Base-by-base conservation (phyloP, 23 red algal species). In the Gracilaria gracilis region DNA sequence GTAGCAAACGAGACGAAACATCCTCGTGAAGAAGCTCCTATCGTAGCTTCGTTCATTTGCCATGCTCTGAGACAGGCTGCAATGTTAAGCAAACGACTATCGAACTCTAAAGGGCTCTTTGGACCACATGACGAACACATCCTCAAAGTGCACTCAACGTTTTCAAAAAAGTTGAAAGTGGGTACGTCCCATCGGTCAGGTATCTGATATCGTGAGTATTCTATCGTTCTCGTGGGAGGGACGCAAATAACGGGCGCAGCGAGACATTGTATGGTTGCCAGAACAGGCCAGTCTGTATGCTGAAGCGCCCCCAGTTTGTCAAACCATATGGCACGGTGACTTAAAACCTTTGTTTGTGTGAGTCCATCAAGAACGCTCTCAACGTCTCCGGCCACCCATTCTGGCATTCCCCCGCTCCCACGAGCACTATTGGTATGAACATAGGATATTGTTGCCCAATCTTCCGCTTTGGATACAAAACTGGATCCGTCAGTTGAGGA, bases 201-300 rank as follows among this genome's bases (percentile, higher is more conserved):
- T 75, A 88, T 88, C 46, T 88, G 84, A 57, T 88, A 88, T 29
- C 84, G 33, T 20, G 84, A 88, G 71, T 88, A 88, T 40, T 88
- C 84, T 62, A 88, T 75, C 29, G 84, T 88, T 76, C 84, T 75
- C 40, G 84, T 88, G 1, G 84, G 84, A 55, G 70, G 84, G 19
- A 88, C 84, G 51, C 84, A 88, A 75, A 88, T 88, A 25, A 88
- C 84, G 4, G 84, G 84, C 20, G 53, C 65, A 35, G 84, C 67
- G 9, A 88, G 49, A 64, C 71, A 76, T 19, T 88, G 84, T 6
- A 88, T 13, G 51, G 67, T 88, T 40, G 84, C 84, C 69, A 88
- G 46, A 49, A 69, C 27, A 27, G 84, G 65, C 84, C 84, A 88
- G 49, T 88, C 71, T 64, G 23, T 38, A 61, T 76, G 84, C 34